Conservation (phyloP, 1,139 yeast genomes). For the Pichia sp. region DNA sequence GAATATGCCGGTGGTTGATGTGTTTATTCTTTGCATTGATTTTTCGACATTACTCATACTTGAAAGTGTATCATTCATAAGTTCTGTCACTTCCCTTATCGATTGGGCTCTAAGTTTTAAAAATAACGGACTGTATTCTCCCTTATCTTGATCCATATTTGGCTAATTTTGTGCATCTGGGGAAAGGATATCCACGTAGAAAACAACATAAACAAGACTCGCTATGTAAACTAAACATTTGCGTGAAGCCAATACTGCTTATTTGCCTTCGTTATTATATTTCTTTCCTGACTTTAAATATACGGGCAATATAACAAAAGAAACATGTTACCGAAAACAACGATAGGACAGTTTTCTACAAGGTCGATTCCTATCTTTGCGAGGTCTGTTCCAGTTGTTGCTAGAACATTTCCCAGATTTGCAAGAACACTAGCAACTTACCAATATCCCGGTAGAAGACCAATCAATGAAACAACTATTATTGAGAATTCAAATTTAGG, state of each 20-base stretch:
- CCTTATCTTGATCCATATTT: neutral
- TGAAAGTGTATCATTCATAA: constrained; percentile 9
- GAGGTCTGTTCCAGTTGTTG: neutral
- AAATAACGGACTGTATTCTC: constrained; percentile 9
- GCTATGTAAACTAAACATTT: too few relatives aligned
- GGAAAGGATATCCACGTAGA: too few relatives aligned
- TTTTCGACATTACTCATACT: constrained; percentile 13
- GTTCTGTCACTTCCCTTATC: constrained; percentile 6
- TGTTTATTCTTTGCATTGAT: constrained; percentile 9
- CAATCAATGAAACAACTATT: constrained; percentile 18
- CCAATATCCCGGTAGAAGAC: constrained; percentile 6
- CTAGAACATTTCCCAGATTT: neutral
- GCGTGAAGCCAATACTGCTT: too few relatives aligned
- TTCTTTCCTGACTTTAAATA: too few relatives aligned
- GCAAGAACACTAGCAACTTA: neutral
- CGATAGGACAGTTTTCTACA: neutral
- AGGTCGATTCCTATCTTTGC: neutral
- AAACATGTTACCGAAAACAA: neutral
- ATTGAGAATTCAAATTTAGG: constrained; percentile 30
- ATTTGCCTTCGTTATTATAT: neutral
- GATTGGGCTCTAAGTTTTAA: constrained; percentile 12
- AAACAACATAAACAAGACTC: too few relatives aligned
- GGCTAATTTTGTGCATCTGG: neutral
- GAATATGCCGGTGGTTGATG: constrained; percentile 10
- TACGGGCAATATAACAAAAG: too few relatives aligned